These are phyloP conservation scores for Microsporum audouinii DNA, from an alignment of 2,329 filamentous ascomycete species.

Conservation along the genomic window DNA sequence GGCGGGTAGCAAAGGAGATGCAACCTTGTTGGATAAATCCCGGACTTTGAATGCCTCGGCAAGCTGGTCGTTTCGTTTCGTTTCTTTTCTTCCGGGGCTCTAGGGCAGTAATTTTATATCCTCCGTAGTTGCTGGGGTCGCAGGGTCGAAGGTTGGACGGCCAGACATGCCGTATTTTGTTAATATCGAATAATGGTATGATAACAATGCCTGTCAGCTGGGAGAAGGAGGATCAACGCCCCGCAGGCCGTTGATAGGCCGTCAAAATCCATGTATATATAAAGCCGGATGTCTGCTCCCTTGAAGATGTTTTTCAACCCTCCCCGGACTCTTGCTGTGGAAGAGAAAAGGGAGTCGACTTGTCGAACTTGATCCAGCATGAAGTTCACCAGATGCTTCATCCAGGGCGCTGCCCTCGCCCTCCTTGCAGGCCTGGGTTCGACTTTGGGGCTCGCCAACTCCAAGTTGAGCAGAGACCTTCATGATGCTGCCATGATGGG, in stretches of 20 bases:
- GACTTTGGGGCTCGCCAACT: conserved; percentile 3
- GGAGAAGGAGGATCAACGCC: neutral
- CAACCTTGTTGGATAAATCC: neutral
- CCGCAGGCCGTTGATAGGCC: neutral
- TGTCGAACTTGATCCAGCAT: conserved; percentile 5
- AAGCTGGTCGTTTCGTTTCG: neutral
- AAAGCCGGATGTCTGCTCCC: neutral
- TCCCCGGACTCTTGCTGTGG: no score
- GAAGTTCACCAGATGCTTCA: conserved; percentile 9
- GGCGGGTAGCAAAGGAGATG: conserved; percentile 2
- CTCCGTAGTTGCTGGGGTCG: neutral
- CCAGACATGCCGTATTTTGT: neutral
- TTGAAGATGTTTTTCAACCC: neutral
- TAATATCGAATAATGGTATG: no score
- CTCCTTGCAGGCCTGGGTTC: conserved; percentile 8
- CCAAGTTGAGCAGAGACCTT: conserved; percentile 5
- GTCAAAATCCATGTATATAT: neutral
- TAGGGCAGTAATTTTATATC: neutral
- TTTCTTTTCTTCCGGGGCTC: no score
- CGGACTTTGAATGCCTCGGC: neutral
- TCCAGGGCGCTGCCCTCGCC: conserved; percentile 11
- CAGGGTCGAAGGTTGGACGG: neutral
- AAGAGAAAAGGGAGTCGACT: neutral
- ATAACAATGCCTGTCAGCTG: neutral
- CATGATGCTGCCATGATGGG: conserved; percentile 2